Evolutionary conservation across 805 yeast species (phyloP), one percentile per base, ranked within the genome.

Genomic region (Yamadazyma akitaensis): DNA sequence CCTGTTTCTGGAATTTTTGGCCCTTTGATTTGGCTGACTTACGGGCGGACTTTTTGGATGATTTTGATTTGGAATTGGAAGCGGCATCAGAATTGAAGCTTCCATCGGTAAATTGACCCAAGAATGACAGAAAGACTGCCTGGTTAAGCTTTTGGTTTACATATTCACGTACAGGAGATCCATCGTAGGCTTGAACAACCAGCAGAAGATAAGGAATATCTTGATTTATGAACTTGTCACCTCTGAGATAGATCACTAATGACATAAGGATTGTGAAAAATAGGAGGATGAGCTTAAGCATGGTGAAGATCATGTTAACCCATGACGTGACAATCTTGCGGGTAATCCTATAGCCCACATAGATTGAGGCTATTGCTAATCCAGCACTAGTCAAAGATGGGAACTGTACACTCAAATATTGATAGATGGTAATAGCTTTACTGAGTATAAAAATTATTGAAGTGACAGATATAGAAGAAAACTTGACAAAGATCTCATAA

Each of bases 211-310:
- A 40, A 18, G 53, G 58, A 12, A 57, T 13, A 39, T 55, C 61
- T 19, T 53, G 55, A 5, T 51, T 34, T 21, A 63, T 43, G 25
- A 64, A 53, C 3, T 46, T 46, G 25, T 51, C 45, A 1, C 69
- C 69, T 40, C 69, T 47, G 13, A 60, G 42, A 40, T 62, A 63
- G 1, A 62, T 42, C 12, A 56, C 44, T 14, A 56, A 45, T 10
- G 56, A 49, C 5, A 58, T 11, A 18, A 50, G 12, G 5, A 62
- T 32, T 13, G 57, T 35, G 1, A 57, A 24, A 30, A 62, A 26
- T 5, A 53, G 39, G 5, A 62, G 28, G 12, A 54, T 14, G 5
- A 54, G 26, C 46, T 61, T 64, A 37, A 63, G 18, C 19, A 55
- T 41, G n/a, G 50, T 40, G 19, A 58, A 40, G 10, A 63, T 37